These are phyloP conservation scores for Aspergillus novofumigatus DNA, from an alignment of 2,329 filamentous ascomycete species.

Conservation along the genomic window DNA sequence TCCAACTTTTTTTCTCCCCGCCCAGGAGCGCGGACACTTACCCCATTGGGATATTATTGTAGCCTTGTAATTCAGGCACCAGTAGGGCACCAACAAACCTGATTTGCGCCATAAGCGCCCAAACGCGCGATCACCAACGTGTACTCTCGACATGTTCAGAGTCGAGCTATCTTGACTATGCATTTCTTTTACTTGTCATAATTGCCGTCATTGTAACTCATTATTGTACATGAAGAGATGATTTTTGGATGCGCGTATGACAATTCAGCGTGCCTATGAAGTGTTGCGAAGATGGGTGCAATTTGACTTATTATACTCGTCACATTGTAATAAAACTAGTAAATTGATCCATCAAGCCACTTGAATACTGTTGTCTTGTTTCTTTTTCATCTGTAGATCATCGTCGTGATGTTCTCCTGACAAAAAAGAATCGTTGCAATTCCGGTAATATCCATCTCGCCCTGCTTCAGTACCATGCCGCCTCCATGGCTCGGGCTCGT, in stretches of 20 bases:
- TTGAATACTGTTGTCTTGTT: background rate
- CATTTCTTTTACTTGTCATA: background rate
- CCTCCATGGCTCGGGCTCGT: background rate
- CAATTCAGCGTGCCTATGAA: background rate
- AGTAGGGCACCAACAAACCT: background rate
- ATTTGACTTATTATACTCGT: background rate
- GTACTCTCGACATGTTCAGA: background rate
- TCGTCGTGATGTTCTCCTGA: background rate
- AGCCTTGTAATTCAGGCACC: constrained; percentile 5
- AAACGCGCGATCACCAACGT: constrained; percentile 13
- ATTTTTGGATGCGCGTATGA: background rate
- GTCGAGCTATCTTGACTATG: background rate
- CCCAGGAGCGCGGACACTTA: constrained; percentile 17
- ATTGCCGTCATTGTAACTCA: background rate
- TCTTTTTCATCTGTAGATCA: background rate
- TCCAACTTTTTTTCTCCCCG: constrained; percentile 19
- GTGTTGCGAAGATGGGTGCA: background rate
- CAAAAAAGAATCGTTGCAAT: background rate
- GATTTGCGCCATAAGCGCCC: constrained; percentile 14
- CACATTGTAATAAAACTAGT: background rate
- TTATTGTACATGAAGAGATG: background rate
- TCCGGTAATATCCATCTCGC: background rate
- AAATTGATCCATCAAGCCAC: background rate
- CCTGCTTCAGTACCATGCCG: background rate
- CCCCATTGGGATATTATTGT: constrained; percentile 7